Evolutionary conservation across 495 filamentous ascomycete genomes (phyloP), one percentile per base, ranked within the genome.

Genomic region (Aspergillus sparsus): DNA sequence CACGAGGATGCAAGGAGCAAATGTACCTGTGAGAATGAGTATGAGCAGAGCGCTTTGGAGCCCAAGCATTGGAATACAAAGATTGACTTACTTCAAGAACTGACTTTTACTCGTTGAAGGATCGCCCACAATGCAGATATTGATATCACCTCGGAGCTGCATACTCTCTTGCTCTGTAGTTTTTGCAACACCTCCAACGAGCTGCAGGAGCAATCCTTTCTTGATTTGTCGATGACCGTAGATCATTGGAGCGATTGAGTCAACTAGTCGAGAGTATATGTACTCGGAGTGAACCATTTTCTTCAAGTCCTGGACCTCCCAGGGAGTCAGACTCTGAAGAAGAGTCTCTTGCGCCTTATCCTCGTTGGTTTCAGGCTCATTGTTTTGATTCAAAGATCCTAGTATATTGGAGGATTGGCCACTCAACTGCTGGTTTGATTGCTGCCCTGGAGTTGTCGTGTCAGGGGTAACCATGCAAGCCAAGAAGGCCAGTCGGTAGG

Each of bases 71-170:
- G n/a, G 44, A 8, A 18, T 15, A 16, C 16, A 6, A 16, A 51
- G 10, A 12, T 0, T 12, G 7, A 71, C 80, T 73, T 70, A 84
- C 74, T 99, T 99, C 60, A 99, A 79, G 77, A 99, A 99, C 68
- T 99, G 94, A 59, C 91, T 96, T 74, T 99, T 99, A 61, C 90
- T 94, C 2, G 94, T 99, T n/a, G 90, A 93, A 2, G 94, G 94
- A 69, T 99, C 94, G 63, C 94, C 94, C 55, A 99, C 95, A 67
- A 99, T 92, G 71, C 94, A 99, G 62, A 99, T 93, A 72, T 99
- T 99, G 80, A 99, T 90, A 71, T 99, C 94, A 66, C 94, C 94
- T 79, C 94, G 84, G 27, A 99, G 83, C 56, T 89, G 85, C 89
- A 99, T 91, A 55, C 90, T 93, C 76, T 99, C 94, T 5, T 88